phyloP scores from a whole-genome alignment of 2,329 filamentous ascomycete genomes.

The Apiospora hydei region DNA sequence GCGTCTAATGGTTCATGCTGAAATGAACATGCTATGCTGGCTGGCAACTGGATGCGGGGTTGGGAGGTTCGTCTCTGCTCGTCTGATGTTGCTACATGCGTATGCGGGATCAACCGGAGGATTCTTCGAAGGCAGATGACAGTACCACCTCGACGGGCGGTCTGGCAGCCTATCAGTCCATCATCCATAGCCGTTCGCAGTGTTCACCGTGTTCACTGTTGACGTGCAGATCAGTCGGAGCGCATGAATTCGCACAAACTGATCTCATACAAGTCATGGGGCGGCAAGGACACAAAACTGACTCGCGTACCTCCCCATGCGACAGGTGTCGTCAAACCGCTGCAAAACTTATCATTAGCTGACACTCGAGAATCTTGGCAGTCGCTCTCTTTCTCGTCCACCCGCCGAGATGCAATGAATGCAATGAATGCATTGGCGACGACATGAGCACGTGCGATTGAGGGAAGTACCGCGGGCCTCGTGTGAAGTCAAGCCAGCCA shows the following conservation, averaged over 20 bases:
- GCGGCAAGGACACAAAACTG: slow-evolving; percentile 22
- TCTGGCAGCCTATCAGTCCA: neutral
- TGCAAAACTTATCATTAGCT: slow-evolving; percentile 14
- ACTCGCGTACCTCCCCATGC: slow-evolving; percentile 13
- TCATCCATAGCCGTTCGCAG: neutral
- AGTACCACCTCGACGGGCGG: slow-evolving; percentile 13
- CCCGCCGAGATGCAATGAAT: neutral
- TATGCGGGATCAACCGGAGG: slow-evolving; percentile 21
- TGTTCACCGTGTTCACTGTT: neutral
- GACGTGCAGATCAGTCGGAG: slow-evolving; percentile 16
- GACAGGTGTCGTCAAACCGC: slow-evolving; percentile 10
- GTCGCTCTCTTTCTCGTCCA: slow-evolving; percentile 3
- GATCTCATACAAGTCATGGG: slow-evolving; percentile 28
- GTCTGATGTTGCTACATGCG: slow-evolving; percentile 22
- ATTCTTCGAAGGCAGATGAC: slow-evolving; percentile 21
- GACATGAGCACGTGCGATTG: neutral
- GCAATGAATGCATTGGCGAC: neutral
- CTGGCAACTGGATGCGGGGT: slow-evolving; percentile 18
- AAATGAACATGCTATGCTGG: slow-evolving; percentile 14
- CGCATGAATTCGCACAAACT: slow-evolving; percentile 28
- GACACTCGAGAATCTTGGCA: neutral
- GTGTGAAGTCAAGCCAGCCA: neutral
- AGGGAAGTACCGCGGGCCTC: neutral
- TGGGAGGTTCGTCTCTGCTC: slow-evolving; percentile 7
- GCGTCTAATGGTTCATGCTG: slow-evolving; percentile 18